Conservation (phyloP, 495 filamentous ascomycete species). For the Penicillium angulare region DNA sequence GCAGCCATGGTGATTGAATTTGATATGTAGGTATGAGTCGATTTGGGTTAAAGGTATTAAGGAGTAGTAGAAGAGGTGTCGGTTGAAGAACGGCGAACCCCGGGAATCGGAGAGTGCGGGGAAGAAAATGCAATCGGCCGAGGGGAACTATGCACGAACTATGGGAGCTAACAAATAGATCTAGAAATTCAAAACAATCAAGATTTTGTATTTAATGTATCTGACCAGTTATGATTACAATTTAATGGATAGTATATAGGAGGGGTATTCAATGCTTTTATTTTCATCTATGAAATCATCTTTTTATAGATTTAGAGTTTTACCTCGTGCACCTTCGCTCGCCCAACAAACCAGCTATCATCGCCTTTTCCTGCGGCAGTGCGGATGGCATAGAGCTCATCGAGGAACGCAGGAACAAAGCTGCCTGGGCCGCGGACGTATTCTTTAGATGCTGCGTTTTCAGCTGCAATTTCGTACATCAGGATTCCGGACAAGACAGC, state of each 20-base stretch:
- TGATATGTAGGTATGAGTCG: background rate
- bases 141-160: conserved; percentile 9
- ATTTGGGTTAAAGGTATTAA: background rate
- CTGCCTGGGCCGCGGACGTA: conserved; percentile 80
- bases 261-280: background rate
- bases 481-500: conserved; percentile 68
- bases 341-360: conserved; percentile 50
- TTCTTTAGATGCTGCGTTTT: conserved; percentile 58
- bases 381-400: conserved; percentile 60
- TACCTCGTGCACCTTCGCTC: conserved; percentile 53
- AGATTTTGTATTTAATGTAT: background rate
- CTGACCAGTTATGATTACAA: no score
- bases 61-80: conserved; percentile 6
- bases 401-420: conserved; percentile 84
- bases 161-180: background rate
- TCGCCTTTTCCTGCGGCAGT: conserved; percentile 47
- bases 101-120: conserved; percentile 22
- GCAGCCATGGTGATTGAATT: conserved; percentile 34
- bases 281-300: background rate
- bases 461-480: conserved; percentile 83
- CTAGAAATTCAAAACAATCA: background rate
- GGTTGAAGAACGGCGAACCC: conserved; percentile 19
- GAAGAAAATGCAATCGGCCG: conserved; percentile 14
- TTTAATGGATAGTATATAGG: no score
- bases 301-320: conserved; percentile 21